Evolutionary conservation across 208 protist genomes (phyloP), one percentile per base, ranked within the genome.

Genomic region (Leishmania guyanensis): DNA sequence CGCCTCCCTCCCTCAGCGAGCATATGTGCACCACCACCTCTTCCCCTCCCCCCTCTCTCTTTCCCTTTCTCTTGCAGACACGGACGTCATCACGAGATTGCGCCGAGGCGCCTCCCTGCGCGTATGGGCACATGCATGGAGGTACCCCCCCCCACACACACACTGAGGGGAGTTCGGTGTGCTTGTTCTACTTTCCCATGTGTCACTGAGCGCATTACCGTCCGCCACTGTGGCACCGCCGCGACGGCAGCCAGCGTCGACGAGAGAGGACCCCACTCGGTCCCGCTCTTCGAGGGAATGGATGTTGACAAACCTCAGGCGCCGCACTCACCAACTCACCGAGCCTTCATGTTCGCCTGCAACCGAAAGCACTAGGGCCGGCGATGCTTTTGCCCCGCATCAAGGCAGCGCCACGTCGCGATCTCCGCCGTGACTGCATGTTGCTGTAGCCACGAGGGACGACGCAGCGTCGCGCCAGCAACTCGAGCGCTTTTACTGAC

Each of bases 401-500:
- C 56, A n/a, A 62, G 64, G 20, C 33, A 36, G 64, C 64, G 5
- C 33, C 64, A 26, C 20, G 4, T 22, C 64, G 8, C 64, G 6
- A 17, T 43, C 10, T 2, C 29, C n/a, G 16, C 64, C 64, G 64
- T 33, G n/a, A 10, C 9, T 22, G 64, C 16, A 10, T 72, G 68
- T 20, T 8, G 68, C 36, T 8, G 53, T 22, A 2, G 39, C 14
- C 33, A 53, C 68, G 5, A 70, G 36, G 54, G 76, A 39, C 36
- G 36, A 39, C 36, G 36, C 36, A 39, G 36, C 0, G 36, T 39
- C 1, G 36, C 36, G 36, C 0, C 36, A 39, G n/a, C 81, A 75
- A 5, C 68, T 94, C 26, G 85, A 86, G 72, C 76, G 69, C 22
- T 92, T 91, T 22, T 94, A 91, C 70, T 76, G 84, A 10, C 66